Evolutionary conservation across 305 asterid genomes (phyloP).

Genomic region (Fraxinus greggii): DNA sequence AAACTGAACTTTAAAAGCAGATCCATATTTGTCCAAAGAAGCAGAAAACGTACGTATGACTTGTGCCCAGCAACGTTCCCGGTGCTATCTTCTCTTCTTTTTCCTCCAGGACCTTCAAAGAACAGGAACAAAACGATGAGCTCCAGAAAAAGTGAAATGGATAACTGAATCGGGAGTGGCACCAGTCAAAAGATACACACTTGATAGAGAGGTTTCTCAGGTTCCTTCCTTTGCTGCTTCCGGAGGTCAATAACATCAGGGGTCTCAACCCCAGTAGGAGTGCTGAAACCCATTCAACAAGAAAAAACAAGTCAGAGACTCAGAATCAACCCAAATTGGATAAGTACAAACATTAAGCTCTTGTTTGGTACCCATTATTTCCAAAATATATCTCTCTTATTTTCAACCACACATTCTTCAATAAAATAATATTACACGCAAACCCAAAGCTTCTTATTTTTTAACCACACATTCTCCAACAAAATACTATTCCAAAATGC

Average conservation of each 20-base stretch:
- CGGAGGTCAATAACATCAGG: slow-evolving; percentile 99
- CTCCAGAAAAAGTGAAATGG: not conserved
- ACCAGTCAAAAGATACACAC: slow-evolving; percentile 31
- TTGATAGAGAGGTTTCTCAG: slow-evolving; percentile 94
- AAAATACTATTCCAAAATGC: too few relatives aligned
- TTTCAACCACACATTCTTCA: not conserved
- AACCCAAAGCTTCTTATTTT: not conserved
- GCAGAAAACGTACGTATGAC: slow-evolving; percentile 66
- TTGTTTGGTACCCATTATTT: not conserved
- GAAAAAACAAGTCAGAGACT: slow-evolving; percentile 24
- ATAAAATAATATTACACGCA: not conserved
- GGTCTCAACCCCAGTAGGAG: slow-evolving; percentile 98
- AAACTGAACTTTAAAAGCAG: not conserved
- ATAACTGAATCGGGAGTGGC: not conserved
- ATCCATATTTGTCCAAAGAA: slow-evolving; percentile 1
- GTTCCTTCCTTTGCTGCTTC: slow-evolving; percentile 97
- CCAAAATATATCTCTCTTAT: not conserved
- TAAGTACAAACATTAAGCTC: not conserved
- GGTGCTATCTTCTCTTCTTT: slow-evolving; percentile 87
- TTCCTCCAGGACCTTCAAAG: slow-evolving; percentile 81
- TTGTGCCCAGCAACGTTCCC: slow-evolving; percentile 76
- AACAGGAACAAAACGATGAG: slow-evolving; percentile 10
- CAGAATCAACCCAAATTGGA: slow-evolving; percentile 4
- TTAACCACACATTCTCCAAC: not conserved
- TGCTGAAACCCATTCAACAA: slow-evolving; percentile 46